phyloP scores from a whole-genome alignment of 257 asterid species.

The Anisodus tanguticus region DNA sequence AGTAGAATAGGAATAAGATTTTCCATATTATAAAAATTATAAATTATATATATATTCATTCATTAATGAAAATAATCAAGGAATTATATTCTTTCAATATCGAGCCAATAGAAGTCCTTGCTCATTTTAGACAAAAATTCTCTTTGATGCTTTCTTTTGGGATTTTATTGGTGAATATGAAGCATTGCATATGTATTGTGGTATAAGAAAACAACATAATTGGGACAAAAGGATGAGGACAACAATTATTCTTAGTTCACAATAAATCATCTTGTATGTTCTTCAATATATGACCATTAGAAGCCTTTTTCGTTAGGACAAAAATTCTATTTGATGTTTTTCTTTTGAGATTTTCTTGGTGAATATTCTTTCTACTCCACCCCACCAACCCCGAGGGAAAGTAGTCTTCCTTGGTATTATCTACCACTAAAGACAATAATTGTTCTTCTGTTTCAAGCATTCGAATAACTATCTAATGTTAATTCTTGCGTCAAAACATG shows the following conservation, averaged over 20 bases:
- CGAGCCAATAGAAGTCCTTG: neutral
- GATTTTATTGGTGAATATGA: neutral
- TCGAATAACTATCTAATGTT: neutral
- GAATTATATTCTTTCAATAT: no score
- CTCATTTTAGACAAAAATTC: neutral
- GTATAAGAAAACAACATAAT: neutral
- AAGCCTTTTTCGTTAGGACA: neutral
- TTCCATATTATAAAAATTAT: no score
- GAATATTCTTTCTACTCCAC: neutral
- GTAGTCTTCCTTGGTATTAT: neutral
- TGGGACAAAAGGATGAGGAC: neutral
- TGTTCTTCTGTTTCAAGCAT: neutral
- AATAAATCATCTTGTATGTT: neutral
- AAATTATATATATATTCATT: no score
- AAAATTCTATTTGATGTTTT: neutral
- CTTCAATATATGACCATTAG: neutral
- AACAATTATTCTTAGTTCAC: neutral
- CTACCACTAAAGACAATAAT: neutral
- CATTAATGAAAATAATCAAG: no score
- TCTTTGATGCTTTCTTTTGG: neutral
- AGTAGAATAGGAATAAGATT: no score
- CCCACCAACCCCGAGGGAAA: neutral
- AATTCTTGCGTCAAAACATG: neutral
- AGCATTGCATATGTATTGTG: neutral
- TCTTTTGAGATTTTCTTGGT: constrained; percentile 1